Conservation (phyloP, 371 early-diverging fungal species). For the Saksenaea vasiformis region DNA sequence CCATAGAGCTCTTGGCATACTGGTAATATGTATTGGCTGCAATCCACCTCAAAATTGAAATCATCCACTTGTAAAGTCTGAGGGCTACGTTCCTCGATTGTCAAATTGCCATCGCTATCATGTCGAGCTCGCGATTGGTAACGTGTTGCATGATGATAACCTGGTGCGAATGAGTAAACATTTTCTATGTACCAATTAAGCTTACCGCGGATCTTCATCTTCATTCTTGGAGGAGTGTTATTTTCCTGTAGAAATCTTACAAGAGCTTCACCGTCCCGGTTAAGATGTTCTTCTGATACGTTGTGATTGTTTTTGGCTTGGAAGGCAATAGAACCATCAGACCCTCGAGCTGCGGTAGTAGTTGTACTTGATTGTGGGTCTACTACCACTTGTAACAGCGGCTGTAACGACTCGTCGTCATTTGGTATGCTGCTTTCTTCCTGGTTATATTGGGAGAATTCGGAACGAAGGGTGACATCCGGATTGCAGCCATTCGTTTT, state of each 20-base stretch:
- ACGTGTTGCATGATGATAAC: not conserved
- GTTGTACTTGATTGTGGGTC: not conserved
- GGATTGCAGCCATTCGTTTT: not conserved
- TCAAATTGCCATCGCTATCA: not conserved
- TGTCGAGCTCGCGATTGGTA: not conserved
- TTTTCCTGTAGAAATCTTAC: conserved; percentile 40
- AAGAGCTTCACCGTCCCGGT: conserved; percentile 46
- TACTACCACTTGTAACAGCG: not conserved
- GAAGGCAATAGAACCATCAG: not conserved
- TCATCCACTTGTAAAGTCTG: not conserved
- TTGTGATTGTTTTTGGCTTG: not conserved
- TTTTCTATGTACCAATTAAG: not conserved
- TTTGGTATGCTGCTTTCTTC: not conserved
- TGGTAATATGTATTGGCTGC: not conserved
- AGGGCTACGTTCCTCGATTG: not conserved
- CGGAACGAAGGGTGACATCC: not conserved
- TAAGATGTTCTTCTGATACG: conserved; percentile 40
- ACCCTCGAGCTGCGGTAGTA: not conserved
- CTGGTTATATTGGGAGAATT: not conserved
- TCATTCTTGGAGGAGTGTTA: conserved; percentile 38
- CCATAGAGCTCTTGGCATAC: not conserved
- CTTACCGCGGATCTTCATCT: conserved; percentile 39
- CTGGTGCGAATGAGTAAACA: not conserved
- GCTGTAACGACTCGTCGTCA: not conserved
- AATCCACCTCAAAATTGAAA: not conserved